Evolutionary conservation across 306 rosid genomes (phyloP), one percentile per base, ranked within the genome.

Genomic region (Senna siamea): DNA sequence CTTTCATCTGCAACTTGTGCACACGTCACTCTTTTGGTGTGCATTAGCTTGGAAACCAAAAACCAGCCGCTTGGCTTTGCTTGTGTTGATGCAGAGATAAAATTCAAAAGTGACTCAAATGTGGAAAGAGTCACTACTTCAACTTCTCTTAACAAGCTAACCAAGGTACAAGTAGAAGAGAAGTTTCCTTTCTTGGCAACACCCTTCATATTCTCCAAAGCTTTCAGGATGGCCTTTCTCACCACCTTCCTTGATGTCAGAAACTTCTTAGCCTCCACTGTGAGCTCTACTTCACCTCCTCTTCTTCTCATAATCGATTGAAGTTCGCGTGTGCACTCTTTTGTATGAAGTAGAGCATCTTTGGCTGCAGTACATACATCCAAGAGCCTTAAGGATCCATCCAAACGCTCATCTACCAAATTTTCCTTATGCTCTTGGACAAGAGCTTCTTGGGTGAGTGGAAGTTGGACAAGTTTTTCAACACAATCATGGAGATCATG

Each of bases 281-380:
- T 14, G 20, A 75, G 0, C 62, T 63, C 80, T 18, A 19, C 4
- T 54, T 64, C 69, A 5, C 65, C 74, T 4, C 57, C 70, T 59
- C 81, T 74, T 61, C 51, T 46, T 46, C 83, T 69, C 37, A 79
- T 30, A 23, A 62, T 74, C 19, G 83, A 74, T 3, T 74, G 83
- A 74, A 80, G 76, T 54, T 53, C 55, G 17, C 78, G 34, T 23
- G 52, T 73, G 75, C 79, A 79, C 34, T 58, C 83, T 51, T 79
- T 79, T 57, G 75, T 79, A 12, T 79, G 83, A 30, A 72, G 8
- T 3, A 79, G 19, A 18, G 75, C 75, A 57, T 79, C 83, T 66
- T 74, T 79, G 46, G 71, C 71, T 5, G 78, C 14, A 73, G 57
- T 60, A 9, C 79, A 79, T 30, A 58, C 70, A 14, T 79, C 83